phyloP scores from a whole-genome alignment of 2,329 filamentous ascomycete genomes.

The Aspergillus transmontanensis region DNA sequence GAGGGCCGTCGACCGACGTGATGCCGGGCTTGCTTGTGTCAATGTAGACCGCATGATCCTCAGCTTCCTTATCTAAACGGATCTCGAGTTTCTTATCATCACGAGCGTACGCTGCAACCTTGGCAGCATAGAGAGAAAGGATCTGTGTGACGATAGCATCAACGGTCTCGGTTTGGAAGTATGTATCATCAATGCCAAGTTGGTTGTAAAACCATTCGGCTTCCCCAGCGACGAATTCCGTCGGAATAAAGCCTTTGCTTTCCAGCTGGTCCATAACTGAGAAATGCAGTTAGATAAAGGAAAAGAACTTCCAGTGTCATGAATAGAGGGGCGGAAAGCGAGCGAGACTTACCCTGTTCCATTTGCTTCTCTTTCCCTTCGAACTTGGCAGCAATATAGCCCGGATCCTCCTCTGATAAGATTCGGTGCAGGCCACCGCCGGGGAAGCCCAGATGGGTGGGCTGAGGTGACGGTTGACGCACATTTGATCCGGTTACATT shows the following conservation, averaged over 20 bases:
- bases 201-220: constrained; percentile 97
- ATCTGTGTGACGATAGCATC: constrained; percentile 91
- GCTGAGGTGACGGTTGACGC: constrained; percentile 81
- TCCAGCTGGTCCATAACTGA: constrained; percentile 79
- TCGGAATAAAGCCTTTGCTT: constrained; percentile 82
- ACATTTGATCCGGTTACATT: constrained; percentile 54
- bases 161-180: constrained; percentile 87
- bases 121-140: constrained; percentile 93
- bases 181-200: constrained; percentile 97
- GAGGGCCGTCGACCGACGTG: constrained; percentile 74
- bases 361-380: constrained; percentile 92
- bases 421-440: constrained; percentile 64
- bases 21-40: constrained; percentile 92
- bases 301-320: background rate
- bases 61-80: constrained; percentile 89
- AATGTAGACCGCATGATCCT: constrained; percentile 96
- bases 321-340: constrained; percentile 11
- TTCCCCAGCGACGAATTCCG: constrained; percentile 79
- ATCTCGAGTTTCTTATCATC: constrained; percentile 95
- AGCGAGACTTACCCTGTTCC: constrained; percentile 63
- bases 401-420: constrained; percentile 84
- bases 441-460: constrained; percentile 79
- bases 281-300: background rate
- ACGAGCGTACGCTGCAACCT: constrained; percentile 88
- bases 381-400: constrained; percentile 93